phyloP scores from a whole-genome alignment of 371 early-diverging fungal species.

The Zopfochytrium polystomum region DNA sequence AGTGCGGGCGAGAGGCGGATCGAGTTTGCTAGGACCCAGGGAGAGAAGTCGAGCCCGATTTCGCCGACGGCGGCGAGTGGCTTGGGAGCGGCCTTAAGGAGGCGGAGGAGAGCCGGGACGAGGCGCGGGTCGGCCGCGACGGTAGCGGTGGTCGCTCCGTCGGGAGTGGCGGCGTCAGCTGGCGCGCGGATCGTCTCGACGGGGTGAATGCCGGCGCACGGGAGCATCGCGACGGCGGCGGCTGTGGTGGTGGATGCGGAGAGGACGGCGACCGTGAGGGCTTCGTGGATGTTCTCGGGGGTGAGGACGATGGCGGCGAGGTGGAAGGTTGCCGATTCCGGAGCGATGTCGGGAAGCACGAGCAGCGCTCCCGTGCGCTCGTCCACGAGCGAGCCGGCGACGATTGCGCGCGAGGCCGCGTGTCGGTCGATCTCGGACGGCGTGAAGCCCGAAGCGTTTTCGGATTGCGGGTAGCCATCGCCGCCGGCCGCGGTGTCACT shows the following conservation, averaged over 20 bases:
- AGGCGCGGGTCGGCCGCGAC: background rate
- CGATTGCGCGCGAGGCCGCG: background rate
- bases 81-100: background rate
- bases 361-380: too few relatives aligned
- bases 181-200: slow-evolving; percentile 18
- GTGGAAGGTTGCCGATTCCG: too few relatives aligned
- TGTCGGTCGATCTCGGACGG: background rate
- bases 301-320: slow-evolving; percentile 26
- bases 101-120: background rate
- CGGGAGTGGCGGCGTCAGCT: background rate
- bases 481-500: too few relatives aligned
- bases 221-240: too few relatives aligned
- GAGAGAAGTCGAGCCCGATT: slow-evolving; percentile 70
- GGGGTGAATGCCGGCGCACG: slow-evolving; percentile 38
- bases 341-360: too few relatives aligned
- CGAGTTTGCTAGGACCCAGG: slow-evolving; percentile 46
- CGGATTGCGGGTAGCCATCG: too few relatives aligned
- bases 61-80: slow-evolving; percentile 44
- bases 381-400: too few relatives aligned
- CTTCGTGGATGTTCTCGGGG: slow-evolving; percentile 23
- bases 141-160: background rate
- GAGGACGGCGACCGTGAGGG: slow-evolving; percentile 12
- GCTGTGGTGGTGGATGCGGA: background rate
- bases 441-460: slow-evolving; percentile 24
- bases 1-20: slow-evolving; percentile 32